Evolutionary conservation across 2,329 filamentous ascomycete genomes (phyloP), one percentile per base, ranked within the genome.

Genomic region (Penicillium sp.): DNA sequence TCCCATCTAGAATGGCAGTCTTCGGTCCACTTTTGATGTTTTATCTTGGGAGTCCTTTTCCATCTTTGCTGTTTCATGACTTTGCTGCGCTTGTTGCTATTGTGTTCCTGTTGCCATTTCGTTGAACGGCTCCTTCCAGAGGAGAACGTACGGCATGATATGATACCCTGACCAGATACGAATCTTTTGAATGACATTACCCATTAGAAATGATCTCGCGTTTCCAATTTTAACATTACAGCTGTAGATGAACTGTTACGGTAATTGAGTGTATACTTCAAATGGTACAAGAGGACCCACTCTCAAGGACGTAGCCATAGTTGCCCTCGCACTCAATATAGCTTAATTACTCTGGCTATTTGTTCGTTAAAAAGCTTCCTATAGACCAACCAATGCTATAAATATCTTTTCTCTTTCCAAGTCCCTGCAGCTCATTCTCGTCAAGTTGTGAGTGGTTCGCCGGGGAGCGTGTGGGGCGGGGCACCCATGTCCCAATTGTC

Each of bases 121-220:
- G n/a, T 37, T 19, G 26, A 40, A 52, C 13, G 48, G 53, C 45
- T 58, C 42, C 33, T 59, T 26, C 28, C 33, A 48, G 48, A 59
- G 22, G 22, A 54, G 52, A 58, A 45, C 61, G 60, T 52, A 40
- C 57, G 62, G 61, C 62, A 67, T 35, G 28, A 65, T 55, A 64
- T 66, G 67, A 69, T 69, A 69, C 67, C 66, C 67, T 66, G 60
- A 67, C 63, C 67, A 56, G 58, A 68, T 67, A 63, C 63, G 56
- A 62, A 59, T 61, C 58, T 59, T 58, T 59, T 59, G n/a, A 60
- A 63, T 60, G 30, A 65, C 51, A 60, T 51, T 51, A 19, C 33
- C 40, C 19, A 30, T 46, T 58, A 40, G 40, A 46, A 54, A 49
- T 53, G 52, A 54, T 48, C n/a, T 6, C 6, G 5, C 6, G 22